Evolutionary conservation across 2,329 filamentous ascomycete species (phyloP).

Genomic region (Fusarium sp.): DNA sequence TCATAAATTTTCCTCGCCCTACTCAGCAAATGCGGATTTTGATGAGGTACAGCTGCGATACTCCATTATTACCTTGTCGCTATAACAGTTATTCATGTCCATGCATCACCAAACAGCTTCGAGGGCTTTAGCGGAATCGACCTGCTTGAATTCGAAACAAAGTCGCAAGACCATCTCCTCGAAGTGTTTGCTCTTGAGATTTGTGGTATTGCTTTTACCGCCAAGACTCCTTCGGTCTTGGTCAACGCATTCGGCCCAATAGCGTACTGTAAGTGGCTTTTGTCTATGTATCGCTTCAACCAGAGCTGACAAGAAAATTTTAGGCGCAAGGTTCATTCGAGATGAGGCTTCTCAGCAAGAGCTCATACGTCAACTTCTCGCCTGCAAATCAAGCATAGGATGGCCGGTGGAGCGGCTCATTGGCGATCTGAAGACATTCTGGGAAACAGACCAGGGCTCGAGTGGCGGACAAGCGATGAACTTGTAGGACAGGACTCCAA

Average conservation of each 20-base stretch:
- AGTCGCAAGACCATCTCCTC: conserved; percentile 47
- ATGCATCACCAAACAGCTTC: conserved; percentile 30
- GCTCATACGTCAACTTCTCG: conserved; percentile 52
- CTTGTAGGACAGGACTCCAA: neutral
- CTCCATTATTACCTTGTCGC: conserved; percentile 61
- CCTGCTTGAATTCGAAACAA: neutral
- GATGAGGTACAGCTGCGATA: conserved; percentile 55
- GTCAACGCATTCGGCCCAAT: conserved; percentile 67
- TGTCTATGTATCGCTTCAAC: too few species aligned
- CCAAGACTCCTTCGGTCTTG: conserved; percentile 59
- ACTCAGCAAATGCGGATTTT: neutral
- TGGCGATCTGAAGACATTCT: conserved; percentile 49
- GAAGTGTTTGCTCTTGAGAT: conserved; percentile 56
- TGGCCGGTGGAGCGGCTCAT: conserved; percentile 59
- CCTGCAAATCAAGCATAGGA: conserved; percentile 55
- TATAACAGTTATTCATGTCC: conserved; percentile 51
- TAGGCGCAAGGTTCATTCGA: conserved; percentile 54
- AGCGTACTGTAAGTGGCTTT: conserved; percentile 58
- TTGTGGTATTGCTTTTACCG: conserved; percentile 62
- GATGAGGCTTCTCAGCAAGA: conserved; percentile 51
- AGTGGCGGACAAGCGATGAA: neutral
- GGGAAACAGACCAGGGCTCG: conserved; percentile 33
- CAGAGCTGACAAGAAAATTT: neutral
- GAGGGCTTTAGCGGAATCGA: neutral
- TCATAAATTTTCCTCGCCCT: too few species aligned